Conservation (phyloP, 768 basidiomycete species). For the Mycena capillaripes region DNA sequence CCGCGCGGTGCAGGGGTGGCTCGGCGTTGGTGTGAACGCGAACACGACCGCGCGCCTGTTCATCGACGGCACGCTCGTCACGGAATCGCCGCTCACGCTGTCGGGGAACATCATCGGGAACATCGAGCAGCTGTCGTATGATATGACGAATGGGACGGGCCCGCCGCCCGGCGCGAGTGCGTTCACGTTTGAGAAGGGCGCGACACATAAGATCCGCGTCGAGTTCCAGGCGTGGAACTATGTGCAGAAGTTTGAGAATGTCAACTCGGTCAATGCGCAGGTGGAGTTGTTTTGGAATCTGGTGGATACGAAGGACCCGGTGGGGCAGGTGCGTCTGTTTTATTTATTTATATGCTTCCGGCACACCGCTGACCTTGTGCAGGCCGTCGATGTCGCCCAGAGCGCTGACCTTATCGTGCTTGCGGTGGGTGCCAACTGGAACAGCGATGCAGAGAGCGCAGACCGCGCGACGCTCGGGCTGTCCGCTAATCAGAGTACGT, state of each 20-base stretch:
- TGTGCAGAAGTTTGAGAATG: constrained; percentile 41
- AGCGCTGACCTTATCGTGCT: constrained; percentile 40
- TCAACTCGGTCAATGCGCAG: constrained; percentile 39
- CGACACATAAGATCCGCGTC: constrained; percentile 37
- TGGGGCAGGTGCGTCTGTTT: constrained; percentile 28
- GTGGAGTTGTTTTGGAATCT: constrained; percentile 44
- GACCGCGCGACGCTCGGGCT: constrained; percentile 41
- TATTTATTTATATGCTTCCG: too few relatives aligned
- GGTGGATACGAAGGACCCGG: constrained; percentile 37
- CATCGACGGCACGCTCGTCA: constrained; percentile 37
- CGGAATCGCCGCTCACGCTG: constrained; percentile 35
- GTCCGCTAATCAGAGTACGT: constrained; percentile 42
- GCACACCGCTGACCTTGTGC: background rate
- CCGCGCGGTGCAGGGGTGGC: constrained; percentile 36
- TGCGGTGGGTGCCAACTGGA: constrained; percentile 45
- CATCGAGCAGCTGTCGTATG: constrained; percentile 32
- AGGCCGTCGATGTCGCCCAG: constrained; percentile 42
- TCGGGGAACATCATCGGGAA: constrained; percentile 41
- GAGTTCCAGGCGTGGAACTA: constrained; percentile 43
- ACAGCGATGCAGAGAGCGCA: constrained; percentile 42
- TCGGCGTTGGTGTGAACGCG: constrained; percentile 42
- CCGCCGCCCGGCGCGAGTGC: constrained; percentile 38
- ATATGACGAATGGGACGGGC: constrained; percentile 27
- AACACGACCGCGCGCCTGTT: constrained; percentile 42
- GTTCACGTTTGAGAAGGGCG: constrained; percentile 38